Conservation (phyloP, 2,329 filamentous ascomycete species). For the Colletotrichum echinochloae region DNA sequence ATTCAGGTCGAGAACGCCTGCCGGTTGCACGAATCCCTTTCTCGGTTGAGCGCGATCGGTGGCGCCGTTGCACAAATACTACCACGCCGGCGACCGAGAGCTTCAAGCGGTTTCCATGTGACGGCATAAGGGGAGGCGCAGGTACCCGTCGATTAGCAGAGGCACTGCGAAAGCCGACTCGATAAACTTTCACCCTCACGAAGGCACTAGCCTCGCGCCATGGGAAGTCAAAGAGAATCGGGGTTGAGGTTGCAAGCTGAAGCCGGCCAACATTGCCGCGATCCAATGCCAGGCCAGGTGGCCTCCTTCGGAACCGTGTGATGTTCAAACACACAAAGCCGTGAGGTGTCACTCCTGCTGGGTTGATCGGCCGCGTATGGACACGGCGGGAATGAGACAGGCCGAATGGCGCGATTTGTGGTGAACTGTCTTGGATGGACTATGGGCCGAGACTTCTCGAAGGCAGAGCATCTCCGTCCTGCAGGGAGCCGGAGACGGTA, state of each 20-base stretch:
- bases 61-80: constrained; percentile 25
- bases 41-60: constrained; percentile 21
- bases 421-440: neutral
- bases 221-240: neutral
- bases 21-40: neutral
- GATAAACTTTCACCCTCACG: constrained; percentile 26
- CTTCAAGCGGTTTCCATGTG: constrained; percentile 12
- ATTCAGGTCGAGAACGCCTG: constrained; percentile 17
- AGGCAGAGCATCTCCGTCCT: constrained; percentile 21
- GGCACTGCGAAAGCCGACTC: constrained; percentile 28
- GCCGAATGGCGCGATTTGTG: constrained; percentile 25
- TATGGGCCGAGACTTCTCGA: constrained; percentile 22
- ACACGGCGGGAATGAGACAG: constrained; percentile 27
- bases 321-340: constrained; percentile 20
- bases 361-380: constrained; percentile 19
- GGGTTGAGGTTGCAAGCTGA: neutral
- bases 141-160: constrained; percentile 33
- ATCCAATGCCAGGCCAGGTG: constrained; percentile 18
- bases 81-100: neutral
- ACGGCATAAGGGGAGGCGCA: constrained; percentile 28
- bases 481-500: constrained; percentile 8
- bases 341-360: constrained; percentile 6
- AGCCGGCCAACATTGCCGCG: constrained; percentile 4
- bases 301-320: constrained; percentile 24
- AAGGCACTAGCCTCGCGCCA: constrained; percentile 13